phyloP scores from a whole-genome alignment of 1,284 basidiomycete genomes.

The Polyporus tsugae region DNA sequence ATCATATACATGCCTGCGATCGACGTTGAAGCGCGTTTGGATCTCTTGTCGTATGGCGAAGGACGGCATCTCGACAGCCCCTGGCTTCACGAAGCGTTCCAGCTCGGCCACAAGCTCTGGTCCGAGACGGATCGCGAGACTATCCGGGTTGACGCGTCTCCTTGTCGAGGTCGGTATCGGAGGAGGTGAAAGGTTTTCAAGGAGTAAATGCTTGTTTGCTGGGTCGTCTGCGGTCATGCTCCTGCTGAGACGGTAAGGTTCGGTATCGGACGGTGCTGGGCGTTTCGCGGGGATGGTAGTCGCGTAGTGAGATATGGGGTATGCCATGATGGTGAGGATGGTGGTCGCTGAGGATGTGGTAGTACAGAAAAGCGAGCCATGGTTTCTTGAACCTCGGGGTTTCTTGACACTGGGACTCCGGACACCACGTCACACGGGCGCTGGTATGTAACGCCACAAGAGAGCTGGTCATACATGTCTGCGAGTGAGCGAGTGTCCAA shows the following conservation, averaged over 20 bases:
- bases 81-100: constrained; percentile 70
- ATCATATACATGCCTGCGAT: constrained; percentile 78
- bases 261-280: constrained; percentile 17
- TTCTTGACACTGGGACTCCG: neutral
- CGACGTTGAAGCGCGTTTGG: constrained; percentile 71
- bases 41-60: constrained; percentile 73
- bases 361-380: neutral
- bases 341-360: constrained; percentile 2
- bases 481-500: constrained; percentile 3
- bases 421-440: constrained; percentile 8
- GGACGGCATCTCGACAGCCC: constrained; percentile 73
- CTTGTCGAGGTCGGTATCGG: constrained; percentile 22
- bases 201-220: constrained; percentile 21
- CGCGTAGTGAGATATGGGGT: constrained; percentile 21
- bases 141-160: constrained; percentile 51
- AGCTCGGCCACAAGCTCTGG: constrained; percentile 72
- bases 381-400: neutral
- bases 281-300: constrained; percentile 30
- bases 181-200: constrained; percentile 19
- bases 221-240: constrained; percentile 29
- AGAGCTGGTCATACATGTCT: constrained; percentile 2
- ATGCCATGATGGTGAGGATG: constrained; percentile 14
- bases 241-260: constrained; percentile 26
- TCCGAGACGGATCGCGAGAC: constrained; percentile 68
- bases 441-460: neutral